These are phyloP conservation scores for Aspergillus tamarii DNA, from an alignment of 2,329 filamentous ascomycete species.

Conservation along the genomic window DNA sequence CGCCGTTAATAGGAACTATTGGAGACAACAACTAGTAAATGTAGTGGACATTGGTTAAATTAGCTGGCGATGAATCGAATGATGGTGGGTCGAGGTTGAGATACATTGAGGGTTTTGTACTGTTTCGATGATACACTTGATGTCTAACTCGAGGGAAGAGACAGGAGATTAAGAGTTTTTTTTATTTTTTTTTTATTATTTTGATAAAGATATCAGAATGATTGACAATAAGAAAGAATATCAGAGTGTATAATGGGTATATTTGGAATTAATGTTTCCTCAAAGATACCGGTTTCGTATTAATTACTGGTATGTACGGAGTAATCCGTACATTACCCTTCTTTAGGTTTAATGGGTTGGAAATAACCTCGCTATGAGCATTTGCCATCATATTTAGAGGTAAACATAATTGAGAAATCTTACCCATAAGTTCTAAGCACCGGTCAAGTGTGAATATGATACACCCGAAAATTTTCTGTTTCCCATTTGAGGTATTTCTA, in stretches of 20 bases:
- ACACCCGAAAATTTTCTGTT: too few relatives aligned
- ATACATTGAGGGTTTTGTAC: background rate
- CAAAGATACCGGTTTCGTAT: background rate
- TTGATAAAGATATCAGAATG: background rate
- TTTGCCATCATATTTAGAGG: too few relatives aligned
- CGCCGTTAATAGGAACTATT: conserved; percentile 1
- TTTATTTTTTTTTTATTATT: too few relatives aligned
- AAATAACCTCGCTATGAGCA: too few relatives aligned
- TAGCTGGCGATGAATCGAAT: conserved; percentile 6
- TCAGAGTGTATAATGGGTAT: too few relatives aligned
- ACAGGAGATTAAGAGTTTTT: background rate
- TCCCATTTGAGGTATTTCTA: too few relatives aligned
- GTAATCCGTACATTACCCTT: too few relatives aligned
- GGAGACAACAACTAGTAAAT: background rate
- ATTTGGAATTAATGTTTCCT: background rate
- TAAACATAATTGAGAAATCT: too few relatives aligned
- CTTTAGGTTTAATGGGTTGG: too few relatives aligned
- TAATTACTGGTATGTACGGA: background rate
- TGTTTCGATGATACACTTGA: background rate
- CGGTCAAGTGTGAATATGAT: too few relatives aligned
- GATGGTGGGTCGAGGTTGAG: conserved; percentile 1
- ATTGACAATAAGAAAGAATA: background rate
- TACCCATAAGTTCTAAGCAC: too few relatives aligned
- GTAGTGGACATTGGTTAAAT: background rate
- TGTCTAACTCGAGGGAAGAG: background rate